Base-by-base conservation (phyloP, 441 rosid genomes). In the Gossypium trilobum region DNA sequence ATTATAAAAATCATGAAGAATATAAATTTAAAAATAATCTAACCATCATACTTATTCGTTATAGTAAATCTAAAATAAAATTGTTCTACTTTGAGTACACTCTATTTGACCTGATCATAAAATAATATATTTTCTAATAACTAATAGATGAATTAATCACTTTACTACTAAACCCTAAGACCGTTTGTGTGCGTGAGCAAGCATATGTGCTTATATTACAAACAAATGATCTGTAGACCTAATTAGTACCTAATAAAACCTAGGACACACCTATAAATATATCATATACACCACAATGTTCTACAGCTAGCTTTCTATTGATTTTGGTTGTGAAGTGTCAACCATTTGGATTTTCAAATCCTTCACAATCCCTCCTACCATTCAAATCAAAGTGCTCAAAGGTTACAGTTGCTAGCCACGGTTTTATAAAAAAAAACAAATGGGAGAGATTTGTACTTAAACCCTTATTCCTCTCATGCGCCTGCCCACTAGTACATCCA, bases 401-500 rank as follows among this genome's bases (percentile, higher is more conserved):
- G 73, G 72, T 52, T 72, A 59, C 72, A 55, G 29, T 36, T 36
- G 11, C 48, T 0, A 58, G 27, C 10, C 19, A 7, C 2, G 11
- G 17, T 9, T 68, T 60, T 44, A 10, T 1, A 39, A 10, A 64
- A 0, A 0, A 27, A 27, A 27, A 27, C 0, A 4, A 4, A 70
- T 19, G 56, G 54, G 7, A 57, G 7, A 25, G 7, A 9, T 50
- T 33, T 54, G 65, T 36, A 72, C 72, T 25, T 62, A 1, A 31
- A 11, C 78, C 78, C 76, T 78, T 70, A 66, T 60, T 70, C 51
- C 44, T 7, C 77, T 73, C 81, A 72, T 79, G 78, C 79, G 76
- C 79, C 66, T 59, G 55, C 78, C 81, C 88, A 83, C 82, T 75
- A 72, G 6, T 56, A 54, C 16, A n/a, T 36, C 71, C 81, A 80